Evolutionary conservation across 202 grass and related monocot genomes (phyloP).

Genomic region (Eragrostis tef): DNA sequence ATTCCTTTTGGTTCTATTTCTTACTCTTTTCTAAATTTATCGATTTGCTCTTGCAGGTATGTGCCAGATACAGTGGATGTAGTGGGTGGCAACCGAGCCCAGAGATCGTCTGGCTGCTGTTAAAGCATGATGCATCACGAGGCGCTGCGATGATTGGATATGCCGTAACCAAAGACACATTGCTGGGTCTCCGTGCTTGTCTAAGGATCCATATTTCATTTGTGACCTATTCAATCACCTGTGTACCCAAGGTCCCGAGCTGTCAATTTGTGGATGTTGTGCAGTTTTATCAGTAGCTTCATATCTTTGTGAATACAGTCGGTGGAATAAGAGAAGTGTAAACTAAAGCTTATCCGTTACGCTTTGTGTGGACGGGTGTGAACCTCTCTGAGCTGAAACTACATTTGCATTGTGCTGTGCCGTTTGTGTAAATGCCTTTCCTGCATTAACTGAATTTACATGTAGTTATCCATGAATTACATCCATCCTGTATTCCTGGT

Average conservation of each 20-base stretch:
- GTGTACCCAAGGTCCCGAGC: constrained; percentile 44
- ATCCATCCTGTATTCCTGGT: not conserved
- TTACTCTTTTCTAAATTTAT: not conserved
- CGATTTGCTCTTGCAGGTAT: constrained; percentile 56
- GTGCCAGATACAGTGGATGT: constrained; percentile 79
- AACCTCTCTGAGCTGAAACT: not conserved
- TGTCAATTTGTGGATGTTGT: constrained; percentile 53
- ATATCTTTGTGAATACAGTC: constrained; percentile 64
- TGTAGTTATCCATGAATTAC: not conserved
- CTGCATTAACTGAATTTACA: not conserved
- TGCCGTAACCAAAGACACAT: not conserved
- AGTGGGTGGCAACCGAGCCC: constrained; percentile 58
- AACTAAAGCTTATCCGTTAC: constrained; percentile 40
- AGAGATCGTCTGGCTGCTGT: constrained; percentile 77
- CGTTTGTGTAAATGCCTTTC: not conserved
- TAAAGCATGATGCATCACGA: constrained; percentile 36
- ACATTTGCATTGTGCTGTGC: not conserved
- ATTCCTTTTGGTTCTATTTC: not conserved
- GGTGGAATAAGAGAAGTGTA: constrained; percentile 53
- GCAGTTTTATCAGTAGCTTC: constrained; percentile 54
- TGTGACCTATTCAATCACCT: constrained; percentile 43
- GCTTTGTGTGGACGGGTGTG: constrained; percentile 30
- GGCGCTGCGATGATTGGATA: not conserved
- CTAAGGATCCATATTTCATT: constrained; percentile 37
- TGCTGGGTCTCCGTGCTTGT: constrained; percentile 37